Base-by-base conservation (phyloP, 2,329 filamentous ascomycete species). In the Penicillium sp. region DNA sequence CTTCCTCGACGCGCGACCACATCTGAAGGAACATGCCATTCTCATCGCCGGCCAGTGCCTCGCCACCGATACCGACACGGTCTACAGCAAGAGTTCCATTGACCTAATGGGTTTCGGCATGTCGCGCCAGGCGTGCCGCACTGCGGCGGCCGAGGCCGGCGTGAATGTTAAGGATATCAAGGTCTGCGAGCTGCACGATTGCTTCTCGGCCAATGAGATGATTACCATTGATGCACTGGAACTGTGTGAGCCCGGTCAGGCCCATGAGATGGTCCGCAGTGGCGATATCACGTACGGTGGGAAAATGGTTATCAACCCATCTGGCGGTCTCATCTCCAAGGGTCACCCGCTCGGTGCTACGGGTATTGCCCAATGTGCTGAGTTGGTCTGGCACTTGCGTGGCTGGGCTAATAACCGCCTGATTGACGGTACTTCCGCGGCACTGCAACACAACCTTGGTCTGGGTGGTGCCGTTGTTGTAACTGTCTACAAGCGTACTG, bases 181-280 rank as follows among this genome's bases (percentile, higher is more conserved):
- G 69, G 89, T 97, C 17, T 92, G 91, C 70, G 93, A 97, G 79
- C 81, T 97, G 60, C 94, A 97, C 77, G 94, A 97, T 79, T 97
- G 94, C 80, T 97, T 97, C 83, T 92, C 88, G 19, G 88, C 93
- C 27, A 97, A 97, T 74, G 91, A 97, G 81, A 89, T 97, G 89
- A 84, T 94, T 51, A 88, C 87, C 1, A 87, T 97, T 50, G 93
- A 97, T 72, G 91, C 91, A 0, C 83, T 97, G 1, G 92, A 91
- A 1, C 83, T 97, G 12, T 85, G 82, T 41, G 86, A 86, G 58
- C 85, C 83, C 15, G 93, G 93, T 17, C 93, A 91, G 75, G 94
- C 93, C 0, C 93, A 97, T 73, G 91, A 97, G 77, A 86, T 97
- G 76, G 91, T 97, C 25, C 86, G 92, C 42, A 78, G 77, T 10